Conservation (phyloP, 768 basidiomycete species). For the Peribolospora kevripleyi region DNA sequence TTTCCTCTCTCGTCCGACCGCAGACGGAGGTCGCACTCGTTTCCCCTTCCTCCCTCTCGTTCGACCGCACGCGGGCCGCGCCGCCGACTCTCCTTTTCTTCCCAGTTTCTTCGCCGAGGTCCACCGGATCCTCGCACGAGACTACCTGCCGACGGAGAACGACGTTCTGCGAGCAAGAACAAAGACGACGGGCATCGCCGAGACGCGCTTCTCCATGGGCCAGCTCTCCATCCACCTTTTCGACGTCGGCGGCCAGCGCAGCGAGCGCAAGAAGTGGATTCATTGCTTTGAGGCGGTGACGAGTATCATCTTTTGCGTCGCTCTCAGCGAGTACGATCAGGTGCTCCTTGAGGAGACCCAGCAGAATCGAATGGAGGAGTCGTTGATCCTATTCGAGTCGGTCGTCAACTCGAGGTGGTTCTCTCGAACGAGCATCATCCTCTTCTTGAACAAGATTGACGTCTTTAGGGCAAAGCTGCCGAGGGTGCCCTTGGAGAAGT, state of each 20-base stretch:
- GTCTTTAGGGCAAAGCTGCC: conserved; percentile 52
- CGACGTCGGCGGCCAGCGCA: conserved; percentile 55
- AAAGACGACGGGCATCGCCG: conserved; percentile 73
- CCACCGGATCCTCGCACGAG: conserved; percentile 49
- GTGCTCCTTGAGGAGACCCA: conserved; percentile 39
- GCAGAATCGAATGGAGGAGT: conserved; percentile 54
- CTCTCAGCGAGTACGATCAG: conserved; percentile 52
- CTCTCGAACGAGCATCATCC: conserved; percentile 32
- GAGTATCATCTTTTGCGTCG: conserved; percentile 53
- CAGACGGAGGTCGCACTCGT: not conserved
- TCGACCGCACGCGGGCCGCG: not conserved
- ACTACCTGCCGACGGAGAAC: conserved; percentile 62
- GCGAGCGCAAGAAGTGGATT: conserved; percentile 57
- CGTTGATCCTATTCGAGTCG: conserved; percentile 46
- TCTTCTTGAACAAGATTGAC: conserved; percentile 49
- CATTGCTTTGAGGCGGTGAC: conserved; percentile 58
- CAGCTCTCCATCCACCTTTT: conserved; percentile 37
- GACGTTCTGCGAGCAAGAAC: conserved; percentile 72
- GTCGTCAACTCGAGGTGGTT: conserved; percentile 66
- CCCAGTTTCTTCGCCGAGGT: conserved; percentile 64
- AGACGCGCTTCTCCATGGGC: conserved; percentile 40
- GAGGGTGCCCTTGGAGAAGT: conserved; percentile 27
- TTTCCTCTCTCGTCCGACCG: not conserved
- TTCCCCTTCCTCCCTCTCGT: not conserved
- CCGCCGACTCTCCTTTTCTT: not conserved